Evolutionary conservation across 768 basidiomycete species (phyloP), one percentile per base, ranked within the genome.

Genomic region (Macrolepiota albuminosa): DNA sequence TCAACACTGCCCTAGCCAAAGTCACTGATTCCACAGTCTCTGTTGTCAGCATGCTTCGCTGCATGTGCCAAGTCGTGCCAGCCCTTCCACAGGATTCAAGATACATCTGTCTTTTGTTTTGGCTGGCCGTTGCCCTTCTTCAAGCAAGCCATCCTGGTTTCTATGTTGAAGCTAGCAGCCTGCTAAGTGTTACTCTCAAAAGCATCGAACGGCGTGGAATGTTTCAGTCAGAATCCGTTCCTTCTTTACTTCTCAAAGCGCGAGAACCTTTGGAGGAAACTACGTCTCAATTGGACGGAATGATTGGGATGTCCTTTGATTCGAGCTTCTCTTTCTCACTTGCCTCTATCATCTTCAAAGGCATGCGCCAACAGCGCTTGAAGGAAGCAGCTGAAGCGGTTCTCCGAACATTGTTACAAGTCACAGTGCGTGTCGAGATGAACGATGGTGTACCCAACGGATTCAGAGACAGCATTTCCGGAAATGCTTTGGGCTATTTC

Each of bases 11-110:
- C 0, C 74, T 96, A 18, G 70, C 73, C 10, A 84, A 86, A 65
- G 80, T 86, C n/a, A 84, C 81, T 34, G 87, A 89, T 66, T 78
- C 81, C 21, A 86, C 86, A 0, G 74, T 81, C 48, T 81, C 91
- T 0, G 84, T 95, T 26, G 85, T 91, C 63, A 90, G 88, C 73
- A 96, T 97, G 89, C 81, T 96, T 29, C 84, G 91, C 54, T 94
- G 92, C 73, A 83, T 96, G 66, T 83, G 84, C 68, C 86, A 85
- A 66, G 80, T 95, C 52, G 82, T 93, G 5, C 88, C 89, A 10
- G 86, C 85, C 6, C 77, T 95, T 11, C 75, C 82, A 0, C 76
- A 79, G 37, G 80, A 84, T 40, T 93, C 90, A 37, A 80, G 91
- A 56, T 95, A 93, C 70, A 75, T 90, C 6, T 73, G 80, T 24